phyloP scores from a whole-genome alignment of 371 early-diverging fungal genomes.

The Rhizopus microsporus region DNA sequence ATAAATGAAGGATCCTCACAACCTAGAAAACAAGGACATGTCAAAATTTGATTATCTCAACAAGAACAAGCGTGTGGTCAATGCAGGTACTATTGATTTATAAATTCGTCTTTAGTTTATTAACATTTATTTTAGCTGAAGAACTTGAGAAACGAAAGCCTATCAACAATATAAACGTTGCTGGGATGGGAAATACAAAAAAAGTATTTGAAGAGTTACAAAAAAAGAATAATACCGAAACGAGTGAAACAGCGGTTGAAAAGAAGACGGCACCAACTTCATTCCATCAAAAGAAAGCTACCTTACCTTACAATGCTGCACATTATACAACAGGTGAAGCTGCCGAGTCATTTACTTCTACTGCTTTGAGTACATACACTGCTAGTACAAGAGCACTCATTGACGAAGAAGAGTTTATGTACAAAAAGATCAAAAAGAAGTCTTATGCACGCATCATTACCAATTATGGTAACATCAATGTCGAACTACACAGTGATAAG shows the following conservation, averaged over 20 bases:
- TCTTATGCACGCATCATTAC: conserved; percentile 80
- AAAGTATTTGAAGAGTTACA: conserved; percentile 59
- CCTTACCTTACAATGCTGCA: conserved; percentile 73
- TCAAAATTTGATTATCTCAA: conserved; percentile 74
- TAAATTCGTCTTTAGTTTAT: background rate
- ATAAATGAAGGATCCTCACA: conserved; percentile 76
- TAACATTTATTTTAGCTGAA: conserved; percentile 25
- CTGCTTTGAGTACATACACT: conserved; percentile 75
- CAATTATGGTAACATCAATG: conserved; percentile 82
- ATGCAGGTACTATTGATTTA: conserved; percentile 31
- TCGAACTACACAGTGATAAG: conserved; percentile 84
- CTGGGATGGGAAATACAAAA: conserved; percentile 58
- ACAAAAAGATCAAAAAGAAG: conserved; percentile 72
- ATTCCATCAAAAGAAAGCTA: conserved; percentile 51
- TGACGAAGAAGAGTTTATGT: conserved; percentile 86
- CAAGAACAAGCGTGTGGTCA: conserved; percentile 61
- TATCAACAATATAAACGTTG: conserved; percentile 68
- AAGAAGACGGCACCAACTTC: conserved; percentile 26
- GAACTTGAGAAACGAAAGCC: conserved; percentile 53
- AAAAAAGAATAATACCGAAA: conserved; percentile 37
- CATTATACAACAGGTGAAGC: conserved; percentile 81
- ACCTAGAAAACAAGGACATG: conserved; percentile 70
- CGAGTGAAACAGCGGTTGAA: conserved; percentile 29
- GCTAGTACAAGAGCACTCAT: conserved; percentile 68
- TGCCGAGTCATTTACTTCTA: conserved; percentile 88